Evolutionary conservation across 352 stramenopile species (phyloP), one percentile per base, ranked within the genome.

Genomic region (Phytophthora palmivora): DNA sequence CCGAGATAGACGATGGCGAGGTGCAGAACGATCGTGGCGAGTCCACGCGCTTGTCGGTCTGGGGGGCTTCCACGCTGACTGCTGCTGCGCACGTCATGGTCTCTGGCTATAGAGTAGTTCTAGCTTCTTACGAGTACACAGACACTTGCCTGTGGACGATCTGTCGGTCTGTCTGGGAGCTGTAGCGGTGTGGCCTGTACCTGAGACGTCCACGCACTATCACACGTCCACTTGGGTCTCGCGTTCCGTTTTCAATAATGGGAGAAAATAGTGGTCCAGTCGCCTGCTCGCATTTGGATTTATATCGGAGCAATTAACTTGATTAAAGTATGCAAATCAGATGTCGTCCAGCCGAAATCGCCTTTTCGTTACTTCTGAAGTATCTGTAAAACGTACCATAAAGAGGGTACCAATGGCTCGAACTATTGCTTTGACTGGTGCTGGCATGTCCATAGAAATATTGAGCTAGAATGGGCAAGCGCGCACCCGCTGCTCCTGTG

Each of bases 1-100:
- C 79, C 4, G 74, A 82, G 43, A 91, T 88, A 18, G 81, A 87
- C 19, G 81, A 92, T 6, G 83, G 83, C 14, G 81, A 91, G 48
- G 72, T 64, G 59, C 76, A 90, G 48, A 64, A 73, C 3, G 51
- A 33, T n/a, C 56, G 61, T 6, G 78, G 64, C n/a, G 69, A 67
- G 43, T 82, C 58, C 52, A 88, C 44, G 15, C 57, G 55, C 37
- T 71, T 55, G 14, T 78, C 55, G 21, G 76, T 53, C 38, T 70
- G 69, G 15, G 37, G 33, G 1, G 48, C 19, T 9, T 56, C 26
- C 11, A 67, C 12, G 43, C 30, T 55, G 41, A 50, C 47, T 56
- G 41, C 37, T 61, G 52, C 18, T n/a, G 42, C 34, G 38, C 39
- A 67, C 47, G 50, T 58, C 60, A 74, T 74, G 15, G 24, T 57